Evolutionary conservation across 805 yeast species (phyloP).

Genomic region (Schwanniomyces vanrijiae): DNA sequence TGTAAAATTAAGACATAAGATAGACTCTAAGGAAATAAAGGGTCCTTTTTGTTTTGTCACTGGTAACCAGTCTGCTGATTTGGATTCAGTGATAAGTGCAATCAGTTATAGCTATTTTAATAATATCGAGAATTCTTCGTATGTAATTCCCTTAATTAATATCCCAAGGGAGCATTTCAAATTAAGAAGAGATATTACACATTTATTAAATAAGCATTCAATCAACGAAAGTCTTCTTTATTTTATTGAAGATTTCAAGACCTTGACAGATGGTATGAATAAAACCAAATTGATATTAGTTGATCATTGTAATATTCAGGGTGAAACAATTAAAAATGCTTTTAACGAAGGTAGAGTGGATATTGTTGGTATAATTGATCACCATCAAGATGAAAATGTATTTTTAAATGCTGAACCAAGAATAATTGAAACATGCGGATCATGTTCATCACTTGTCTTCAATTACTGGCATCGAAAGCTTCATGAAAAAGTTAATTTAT

Average conservation of each 20-base stretch:
- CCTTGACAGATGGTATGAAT: constrained; percentile 11
- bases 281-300: constrained; percentile 58
- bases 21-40: constrained; percentile 11
- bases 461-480: constrained; percentile 50
- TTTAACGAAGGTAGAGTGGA: constrained; percentile 21
- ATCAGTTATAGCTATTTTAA: constrained; percentile 67
- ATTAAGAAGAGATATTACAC: constrained; percentile 69
- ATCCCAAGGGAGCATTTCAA: constrained; percentile 65
- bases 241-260: constrained; percentile 66
- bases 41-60: constrained; percentile 46
- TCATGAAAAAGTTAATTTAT: constrained; percentile 9
- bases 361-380: constrained; percentile 70
- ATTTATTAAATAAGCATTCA: constrained; percentile 47
- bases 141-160: constrained; percentile 70
- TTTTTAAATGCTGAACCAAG: constrained; percentile 58
- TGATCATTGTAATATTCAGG: constrained; percentile 77
- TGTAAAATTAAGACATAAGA: constrained; percentile 14
- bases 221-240: constrained; percentile 52
- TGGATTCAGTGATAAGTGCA: constrained; percentile 85
- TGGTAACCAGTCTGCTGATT: constrained; percentile 85
- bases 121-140: constrained; percentile 29
- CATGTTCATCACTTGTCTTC: constrained; percentile 76
- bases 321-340: constrained; percentile 33
- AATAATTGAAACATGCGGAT: constrained; percentile 62
- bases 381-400: constrained; percentile 71